These are phyloP conservation scores for Cerioporus squamosus DNA, from an alignment of 1,284 basidiomycete genomes.

Conservation along the genomic window DNA sequence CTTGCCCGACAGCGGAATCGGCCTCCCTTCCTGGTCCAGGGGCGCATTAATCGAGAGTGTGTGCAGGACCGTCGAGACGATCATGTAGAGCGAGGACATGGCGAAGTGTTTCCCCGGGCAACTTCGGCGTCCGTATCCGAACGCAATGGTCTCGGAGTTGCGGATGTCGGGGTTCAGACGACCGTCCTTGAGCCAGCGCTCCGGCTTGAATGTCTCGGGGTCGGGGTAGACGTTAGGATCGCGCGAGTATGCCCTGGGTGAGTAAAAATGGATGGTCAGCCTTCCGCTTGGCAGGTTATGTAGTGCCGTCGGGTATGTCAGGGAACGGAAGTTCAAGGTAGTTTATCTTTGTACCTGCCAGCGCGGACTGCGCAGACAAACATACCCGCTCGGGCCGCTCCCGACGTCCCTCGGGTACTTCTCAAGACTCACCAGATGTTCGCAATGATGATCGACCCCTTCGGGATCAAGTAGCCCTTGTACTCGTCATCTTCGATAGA, in stretches of 20 bases:
- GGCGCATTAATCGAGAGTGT: conserved; percentile 6
- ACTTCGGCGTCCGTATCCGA: conserved; percentile 39
- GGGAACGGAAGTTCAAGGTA: no score
- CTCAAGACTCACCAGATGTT: conserved; percentile 32
- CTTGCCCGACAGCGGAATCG: background rate
- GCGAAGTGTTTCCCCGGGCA: conserved; percentile 30
- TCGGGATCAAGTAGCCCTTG: conserved; percentile 34
- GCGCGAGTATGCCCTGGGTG: conserved; percentile 28
- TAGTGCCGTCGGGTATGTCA: no score
- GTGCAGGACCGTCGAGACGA: conserved; percentile 14
- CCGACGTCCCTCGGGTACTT: background rate
- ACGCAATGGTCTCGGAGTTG: conserved; percentile 35
- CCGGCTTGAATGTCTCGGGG: conserved; percentile 40
- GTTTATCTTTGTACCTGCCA: no score
- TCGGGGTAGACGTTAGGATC: conserved; percentile 36
- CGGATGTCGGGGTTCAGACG: conserved; percentile 32
- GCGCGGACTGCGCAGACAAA: no score
- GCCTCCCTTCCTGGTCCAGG: background rate
- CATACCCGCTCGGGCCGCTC: no score
- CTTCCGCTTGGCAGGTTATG: background rate
- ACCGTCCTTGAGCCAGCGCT: conserved; percentile 39
- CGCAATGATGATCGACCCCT: conserved; percentile 30
- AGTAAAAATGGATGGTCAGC: background rate
- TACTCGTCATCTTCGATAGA: conserved; percentile 36
- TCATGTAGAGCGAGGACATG: conserved; percentile 14